Percentiles rank a stretch among this genome's conserved stretches.
These are phyloP conservation scores for Drechslera avenae DNA, from an alignment of 2,329 filamentous ascomycete genomes.

Conservation along the genomic window DNA sequence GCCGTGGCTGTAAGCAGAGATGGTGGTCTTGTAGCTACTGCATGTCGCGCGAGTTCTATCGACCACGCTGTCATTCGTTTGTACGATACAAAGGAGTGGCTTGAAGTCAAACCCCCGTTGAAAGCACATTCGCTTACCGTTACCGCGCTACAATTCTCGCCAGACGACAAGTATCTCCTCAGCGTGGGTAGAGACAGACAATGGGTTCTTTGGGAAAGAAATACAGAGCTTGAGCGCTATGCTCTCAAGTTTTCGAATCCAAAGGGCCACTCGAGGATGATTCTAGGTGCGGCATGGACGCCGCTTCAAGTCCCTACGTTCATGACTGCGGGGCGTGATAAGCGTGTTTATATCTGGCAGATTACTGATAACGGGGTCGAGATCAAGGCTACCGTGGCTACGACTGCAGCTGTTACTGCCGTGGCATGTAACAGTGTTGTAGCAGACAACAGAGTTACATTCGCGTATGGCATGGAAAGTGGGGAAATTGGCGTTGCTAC, in stretches of 20 bases:
- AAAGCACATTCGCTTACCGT: conserved; percentile 86
- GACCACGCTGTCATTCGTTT: conserved; percentile 94
- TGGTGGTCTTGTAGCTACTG: conserved; percentile 79
- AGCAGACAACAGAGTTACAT: conserved; percentile 6
- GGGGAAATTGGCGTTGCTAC: conserved; percentile 33
- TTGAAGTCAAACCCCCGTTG: conserved; percentile 81
- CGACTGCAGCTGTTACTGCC: conserved; percentile 37
- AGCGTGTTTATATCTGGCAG: conserved; percentile 70
- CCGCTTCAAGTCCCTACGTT: conserved; percentile 60
- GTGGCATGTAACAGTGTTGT: conserved; percentile 26
- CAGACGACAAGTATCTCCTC: conserved; percentile 73
- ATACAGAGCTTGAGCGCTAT: conserved; percentile 53
- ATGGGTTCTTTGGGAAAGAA: conserved; percentile 77
- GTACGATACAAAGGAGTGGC: conserved; percentile 86
- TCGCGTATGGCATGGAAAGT: conserved; percentile 44
- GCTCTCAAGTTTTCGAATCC: conserved; percentile 67
- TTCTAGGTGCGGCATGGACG: conserved; percentile 85
- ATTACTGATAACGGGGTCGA: conserved; percentile 30
- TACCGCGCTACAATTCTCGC: conserved; percentile 79
- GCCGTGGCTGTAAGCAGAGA: conserved; percentile 79
- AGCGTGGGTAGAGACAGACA: conserved; percentile 91
- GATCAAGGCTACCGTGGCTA: conserved; percentile 31
- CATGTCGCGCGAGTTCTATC: conserved; percentile 88
- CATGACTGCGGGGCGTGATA: conserved; percentile 89
- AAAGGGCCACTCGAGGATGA: conserved; percentile 92